Conservation (phyloP, 2,329 filamentous ascomycete genomes). For the Fusarium aywerte region DNA sequence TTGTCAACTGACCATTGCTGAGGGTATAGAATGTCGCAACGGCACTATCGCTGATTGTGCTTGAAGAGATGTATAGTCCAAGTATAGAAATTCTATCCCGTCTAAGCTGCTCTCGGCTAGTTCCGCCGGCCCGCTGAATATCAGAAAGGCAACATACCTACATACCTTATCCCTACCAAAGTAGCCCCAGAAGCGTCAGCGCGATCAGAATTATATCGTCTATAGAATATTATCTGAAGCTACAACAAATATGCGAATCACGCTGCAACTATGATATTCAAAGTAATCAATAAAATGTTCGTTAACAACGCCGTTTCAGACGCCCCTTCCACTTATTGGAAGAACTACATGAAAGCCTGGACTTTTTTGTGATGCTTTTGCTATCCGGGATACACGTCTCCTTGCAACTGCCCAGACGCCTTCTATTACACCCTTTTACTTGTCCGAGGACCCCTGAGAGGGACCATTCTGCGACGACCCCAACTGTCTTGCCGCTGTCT, state of each 20-base stretch:
- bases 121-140: background rate
- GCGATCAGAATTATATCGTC: background rate
- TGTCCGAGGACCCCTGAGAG: conserved; percentile 39
- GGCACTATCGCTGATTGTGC: conserved; percentile 5
- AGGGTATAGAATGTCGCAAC: conserved; percentile 2
- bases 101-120: conserved; percentile 44
- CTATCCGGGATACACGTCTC: conserved; percentile 34
- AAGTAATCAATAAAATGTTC: conserved; percentile 40
- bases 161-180: background rate
- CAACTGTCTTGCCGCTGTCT: conserved; percentile 33
- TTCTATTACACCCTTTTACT: conserved; percentile 46
- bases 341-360: conserved; percentile 47
- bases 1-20: conserved; percentile 12
- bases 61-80: conserved; percentile 12
- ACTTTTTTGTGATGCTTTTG: conserved; percentile 47
- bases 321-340: conserved; percentile 43
- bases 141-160: background rate
- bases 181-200: background rate
- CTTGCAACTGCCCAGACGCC: conserved; percentile 38
- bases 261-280: background rate
- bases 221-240: background rate
- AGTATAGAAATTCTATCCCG: conserved; percentile 25
- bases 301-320: conserved; percentile 46
- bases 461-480: conserved; percentile 29
- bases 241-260: background rate